Evolutionary conservation across 805 yeast species (phyloP).

Genomic region (Kodamaea kaohsiungensis): DNA sequence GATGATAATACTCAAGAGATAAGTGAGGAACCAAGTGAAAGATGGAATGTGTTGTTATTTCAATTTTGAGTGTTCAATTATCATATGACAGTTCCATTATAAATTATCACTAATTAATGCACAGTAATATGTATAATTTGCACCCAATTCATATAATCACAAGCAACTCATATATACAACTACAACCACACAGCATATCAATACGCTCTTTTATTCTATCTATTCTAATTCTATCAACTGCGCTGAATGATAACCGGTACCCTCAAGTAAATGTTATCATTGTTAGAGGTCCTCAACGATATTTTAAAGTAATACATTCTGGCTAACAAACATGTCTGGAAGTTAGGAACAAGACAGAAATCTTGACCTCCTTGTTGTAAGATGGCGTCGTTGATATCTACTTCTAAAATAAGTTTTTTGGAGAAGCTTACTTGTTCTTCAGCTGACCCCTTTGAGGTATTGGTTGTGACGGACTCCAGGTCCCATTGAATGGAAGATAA

Average conservation of each 20-base stretch:
- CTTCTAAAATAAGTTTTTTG: constrained; percentile 22
- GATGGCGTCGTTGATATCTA: constrained; percentile 28
- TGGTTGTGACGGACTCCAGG: constrained; percentile 11
- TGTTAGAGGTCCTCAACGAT: constrained; percentile 24
- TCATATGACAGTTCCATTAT: too few species aligned
- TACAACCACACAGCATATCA: not conserved
- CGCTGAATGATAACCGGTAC: constrained; percentile 29
- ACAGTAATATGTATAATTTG: too few species aligned
- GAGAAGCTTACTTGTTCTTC: constrained; percentile 19
- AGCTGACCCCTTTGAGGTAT: constrained; percentile 9
- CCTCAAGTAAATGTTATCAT: constrained; percentile 24
- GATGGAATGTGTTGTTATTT: too few species aligned
- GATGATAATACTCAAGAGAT: too few species aligned
- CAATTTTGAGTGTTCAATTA: too few species aligned
- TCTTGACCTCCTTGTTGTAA: constrained; percentile 19
- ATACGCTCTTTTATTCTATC: not conserved
- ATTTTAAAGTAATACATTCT: constrained; percentile 35
- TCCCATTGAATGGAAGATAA: constrained; percentile 23
- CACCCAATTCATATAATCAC: too few species aligned
- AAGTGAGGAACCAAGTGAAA: too few species aligned
- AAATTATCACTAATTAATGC: too few species aligned
- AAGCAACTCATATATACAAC: too few species aligned
- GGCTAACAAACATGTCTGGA: constrained; percentile 37
- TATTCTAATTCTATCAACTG: constrained; percentile 1
- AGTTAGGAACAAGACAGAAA: constrained; percentile 39